A percentile compares a stretch with the other conserved stretches of the same genome.
phyloP scores from a whole-genome alignment of 495 filamentous ascomycete species.

The Articulospora tetracladia region DNA sequence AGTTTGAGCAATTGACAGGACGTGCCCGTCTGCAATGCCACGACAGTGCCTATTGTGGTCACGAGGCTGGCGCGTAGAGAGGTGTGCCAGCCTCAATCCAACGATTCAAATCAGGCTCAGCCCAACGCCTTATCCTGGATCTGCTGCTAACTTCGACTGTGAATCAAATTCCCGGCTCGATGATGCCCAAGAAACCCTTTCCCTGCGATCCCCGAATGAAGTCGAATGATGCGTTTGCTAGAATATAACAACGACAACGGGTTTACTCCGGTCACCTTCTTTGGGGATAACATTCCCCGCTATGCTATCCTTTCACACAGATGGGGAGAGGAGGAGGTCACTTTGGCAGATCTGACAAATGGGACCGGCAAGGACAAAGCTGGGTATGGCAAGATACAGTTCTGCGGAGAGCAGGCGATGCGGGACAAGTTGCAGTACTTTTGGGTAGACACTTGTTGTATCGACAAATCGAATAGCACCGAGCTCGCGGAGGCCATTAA shows the following conservation, averaged over 20 bases:
- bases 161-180: no score
- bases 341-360: slow-evolving; percentile 16
- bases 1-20: slow-evolving; percentile 13
- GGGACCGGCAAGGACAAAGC: slow-evolving; percentile 4
- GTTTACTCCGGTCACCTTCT: slow-evolving; percentile 7
- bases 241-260: slow-evolving; percentile 3
- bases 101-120: no score
- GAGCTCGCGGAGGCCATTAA: slow-evolving; percentile 2
- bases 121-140: slow-evolving; percentile 10
- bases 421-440: slow-evolving; percentile 1
- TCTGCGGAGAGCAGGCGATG: slow-evolving; percentile 3
- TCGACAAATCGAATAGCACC: not conserved
- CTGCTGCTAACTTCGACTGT: slow-evolving; percentile 14
- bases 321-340: slow-evolving; percentile 26
- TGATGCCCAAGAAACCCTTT: slow-evolving; percentile 11
- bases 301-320: slow-evolving; percentile 14
- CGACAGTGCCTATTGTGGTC: slow-evolving; percentile 12
- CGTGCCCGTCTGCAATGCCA: slow-evolving; percentile 16
- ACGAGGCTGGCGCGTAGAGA: slow-evolving; percentile 19
- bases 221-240: slow-evolving; percentile 14
- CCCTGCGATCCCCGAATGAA: slow-evolving; percentile 14
- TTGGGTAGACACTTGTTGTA: not conserved
- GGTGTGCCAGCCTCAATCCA: slow-evolving; percentile 17
- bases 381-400: slow-evolving; percentile 8
- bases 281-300: slow-evolving; percentile 3